These are phyloP conservation scores for Penicillium rolfsii DNA, from an alignment of 2,329 filamentous ascomycete genomes.

Conservation along the genomic window DNA sequence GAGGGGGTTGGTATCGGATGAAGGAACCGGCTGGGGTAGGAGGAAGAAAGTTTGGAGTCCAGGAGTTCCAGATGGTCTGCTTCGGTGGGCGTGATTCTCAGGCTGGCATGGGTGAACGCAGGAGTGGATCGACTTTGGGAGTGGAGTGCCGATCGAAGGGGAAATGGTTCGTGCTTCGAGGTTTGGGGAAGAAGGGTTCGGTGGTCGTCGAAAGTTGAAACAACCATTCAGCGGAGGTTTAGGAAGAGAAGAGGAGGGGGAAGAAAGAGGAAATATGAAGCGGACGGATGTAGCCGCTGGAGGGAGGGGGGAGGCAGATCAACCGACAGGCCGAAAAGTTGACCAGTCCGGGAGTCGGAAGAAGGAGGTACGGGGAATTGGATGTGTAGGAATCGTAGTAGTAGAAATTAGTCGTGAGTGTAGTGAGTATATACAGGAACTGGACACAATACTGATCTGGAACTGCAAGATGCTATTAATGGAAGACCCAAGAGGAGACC, in stretches of 20 bases:
- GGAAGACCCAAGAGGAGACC: slow-evolving; percentile 2
- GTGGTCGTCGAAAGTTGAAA: not conserved
- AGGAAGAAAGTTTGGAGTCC: not conserved
- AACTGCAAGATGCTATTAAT: slow-evolving; percentile 20
- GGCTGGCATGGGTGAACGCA: slow-evolving; percentile 23
- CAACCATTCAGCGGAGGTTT: slow-evolving; percentile 3
- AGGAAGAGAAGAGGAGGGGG: slow-evolving; percentile 1
- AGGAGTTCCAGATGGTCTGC: not conserved
- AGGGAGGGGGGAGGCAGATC: slow-evolving; percentile 3
- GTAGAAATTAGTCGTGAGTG: not conserved
- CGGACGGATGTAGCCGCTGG: slow-evolving; percentile 28
- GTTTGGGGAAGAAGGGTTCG: not conserved
- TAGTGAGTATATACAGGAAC: not conserved
- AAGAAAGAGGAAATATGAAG: slow-evolving; percentile 15
- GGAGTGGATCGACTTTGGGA: slow-evolving; percentile 21
- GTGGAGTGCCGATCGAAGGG: slow-evolving; percentile 24
- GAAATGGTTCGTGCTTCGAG: not conserved
- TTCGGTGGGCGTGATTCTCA: not conserved
- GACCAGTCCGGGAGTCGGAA: not conserved
- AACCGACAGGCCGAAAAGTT: slow-evolving; percentile 2
- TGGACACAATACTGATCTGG: not conserved
- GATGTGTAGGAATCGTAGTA: not conserved
- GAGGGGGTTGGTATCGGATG: not conserved
- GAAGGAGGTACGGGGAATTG: not conserved
- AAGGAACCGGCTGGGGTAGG: not conserved